Percentiles rank a stretch among this genome's conserved stretches.
phyloP scores from a whole-genome alignment of 176 grass and related monocot species.

The Bromus sterilis region DNA sequence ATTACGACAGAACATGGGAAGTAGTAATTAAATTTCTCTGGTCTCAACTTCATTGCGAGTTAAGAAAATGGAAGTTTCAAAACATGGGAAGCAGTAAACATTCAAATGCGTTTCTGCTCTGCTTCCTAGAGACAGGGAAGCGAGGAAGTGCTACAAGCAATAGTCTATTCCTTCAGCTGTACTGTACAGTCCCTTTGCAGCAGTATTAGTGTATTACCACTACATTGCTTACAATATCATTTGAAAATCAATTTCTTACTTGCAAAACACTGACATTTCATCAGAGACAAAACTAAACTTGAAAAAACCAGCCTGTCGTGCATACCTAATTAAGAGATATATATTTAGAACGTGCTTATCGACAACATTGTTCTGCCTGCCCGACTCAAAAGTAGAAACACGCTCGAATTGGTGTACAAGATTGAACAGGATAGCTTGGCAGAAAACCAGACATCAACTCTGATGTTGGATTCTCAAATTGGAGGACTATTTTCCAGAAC shows the following conservation, averaged over 20 bases:
- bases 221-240: background rate
- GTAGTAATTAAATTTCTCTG: background rate
- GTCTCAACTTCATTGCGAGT: background rate
- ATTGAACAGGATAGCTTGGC: constrained; percentile 2
- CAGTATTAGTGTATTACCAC: background rate
- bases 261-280: background rate
- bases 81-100: background rate
- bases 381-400: background rate
- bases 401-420: background rate
- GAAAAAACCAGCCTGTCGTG: background rate
- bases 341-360: background rate
- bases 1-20: too few relatives aligned
- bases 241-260: background rate
- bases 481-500: background rate
- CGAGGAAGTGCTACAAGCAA: background rate
- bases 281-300: background rate
- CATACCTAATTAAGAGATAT: background rate
- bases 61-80: background rate
- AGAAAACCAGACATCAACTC: constrained; percentile 2
- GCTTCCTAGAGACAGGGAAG: background rate
- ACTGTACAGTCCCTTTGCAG: background rate
- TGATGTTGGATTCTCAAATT: background rate
- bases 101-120: background rate
- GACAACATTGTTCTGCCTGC: background rate
- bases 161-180: background rate